Conservation (phyloP, 2,329 filamentous ascomycete species). For the Neurospora crassa region DNA sequence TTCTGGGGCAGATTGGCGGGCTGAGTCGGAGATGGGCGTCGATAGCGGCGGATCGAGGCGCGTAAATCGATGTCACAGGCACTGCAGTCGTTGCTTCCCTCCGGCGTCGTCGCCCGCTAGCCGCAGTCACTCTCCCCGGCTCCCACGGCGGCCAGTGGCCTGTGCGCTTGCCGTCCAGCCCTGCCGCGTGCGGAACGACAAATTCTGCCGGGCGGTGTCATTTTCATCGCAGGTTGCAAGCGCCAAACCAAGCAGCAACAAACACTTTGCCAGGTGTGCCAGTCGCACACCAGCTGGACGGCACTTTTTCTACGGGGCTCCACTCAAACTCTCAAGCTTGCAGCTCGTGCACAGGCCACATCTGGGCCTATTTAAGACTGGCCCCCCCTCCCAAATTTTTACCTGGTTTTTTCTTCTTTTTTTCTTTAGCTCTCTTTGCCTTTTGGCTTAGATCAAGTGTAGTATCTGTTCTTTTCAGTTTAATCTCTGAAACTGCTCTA, state of each 20-base stretch:
- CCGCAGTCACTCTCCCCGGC: background rate
- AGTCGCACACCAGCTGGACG: background rate
- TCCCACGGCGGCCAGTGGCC: background rate
- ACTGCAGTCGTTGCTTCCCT: background rate
- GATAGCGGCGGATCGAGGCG: background rate
- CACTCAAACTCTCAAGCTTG: background rate
- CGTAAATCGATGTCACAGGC: background rate
- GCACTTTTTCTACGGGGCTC: background rate
- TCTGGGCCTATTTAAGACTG: constrained; percentile 4
- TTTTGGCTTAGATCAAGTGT: constrained; percentile 15
- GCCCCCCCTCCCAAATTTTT: constrained; percentile 5
- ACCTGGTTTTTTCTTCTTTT: constrained; percentile 9
- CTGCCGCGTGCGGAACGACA: background rate
- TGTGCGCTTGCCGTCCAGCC: background rate
- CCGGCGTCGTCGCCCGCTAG: background rate
- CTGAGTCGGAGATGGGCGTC: background rate
- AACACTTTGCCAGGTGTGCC: background rate
- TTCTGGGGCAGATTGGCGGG: background rate
- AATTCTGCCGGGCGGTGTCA: constrained; percentile 9
- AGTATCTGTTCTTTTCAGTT: too few species aligned
- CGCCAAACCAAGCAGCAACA: background rate
- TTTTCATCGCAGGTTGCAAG: background rate
- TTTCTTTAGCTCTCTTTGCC: constrained; percentile 16
- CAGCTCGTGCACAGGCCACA: constrained; percentile 12
- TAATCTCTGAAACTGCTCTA: constrained; percentile 18